Percentiles rank a stretch among this genome's conserved stretches.
These are phyloP conservation scores for Stachybotrys elegans DNA, from an alignment of 2,329 filamentous ascomycete species.

Conservation along the genomic window DNA sequence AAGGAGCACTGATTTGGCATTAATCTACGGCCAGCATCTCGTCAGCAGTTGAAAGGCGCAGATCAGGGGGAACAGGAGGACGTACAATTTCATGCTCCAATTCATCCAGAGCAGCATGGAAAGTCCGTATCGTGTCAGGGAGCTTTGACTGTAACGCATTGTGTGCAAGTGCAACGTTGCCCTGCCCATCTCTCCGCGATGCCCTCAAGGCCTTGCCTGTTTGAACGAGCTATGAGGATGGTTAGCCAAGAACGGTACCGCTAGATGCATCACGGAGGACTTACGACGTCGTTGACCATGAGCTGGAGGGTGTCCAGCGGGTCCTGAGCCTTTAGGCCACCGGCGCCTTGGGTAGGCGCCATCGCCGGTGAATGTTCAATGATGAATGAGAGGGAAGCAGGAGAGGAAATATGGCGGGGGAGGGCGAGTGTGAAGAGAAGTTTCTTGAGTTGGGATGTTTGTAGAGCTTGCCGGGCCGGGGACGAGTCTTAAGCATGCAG, in stretches of 20 bases:
- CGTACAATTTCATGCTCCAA: constrained; percentile 54
- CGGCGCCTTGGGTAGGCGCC: too few relatives aligned
- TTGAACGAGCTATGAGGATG: constrained; percentile 47
- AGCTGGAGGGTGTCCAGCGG: constrained; percentile 44
- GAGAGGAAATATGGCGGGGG: too few relatives aligned
- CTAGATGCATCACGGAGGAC: too few relatives aligned
- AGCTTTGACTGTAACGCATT: constrained; percentile 35
- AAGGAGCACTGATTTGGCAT: constrained; percentile 49
- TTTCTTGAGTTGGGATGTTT: too few relatives aligned
- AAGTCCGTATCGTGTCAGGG: constrained; percentile 39
- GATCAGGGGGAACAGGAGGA: neutral
- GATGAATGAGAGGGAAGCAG: too few relatives aligned
- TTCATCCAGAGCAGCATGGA: constrained; percentile 50
- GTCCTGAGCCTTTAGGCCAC: constrained; percentile 26
- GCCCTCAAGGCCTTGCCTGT: constrained; percentile 52
- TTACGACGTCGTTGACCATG: constrained; percentile 51
- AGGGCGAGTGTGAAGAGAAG: too few relatives aligned
- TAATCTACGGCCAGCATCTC: constrained; percentile 21
- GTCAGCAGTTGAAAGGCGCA: neutral
- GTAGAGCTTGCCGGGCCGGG: too few relatives aligned
- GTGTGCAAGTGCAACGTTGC: constrained; percentile 26
- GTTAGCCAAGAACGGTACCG: too few relatives aligned
- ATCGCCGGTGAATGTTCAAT: too few relatives aligned
- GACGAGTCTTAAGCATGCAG: too few relatives aligned
- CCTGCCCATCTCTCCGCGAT: constrained; percentile 39